These are phyloP conservation scores for Metschnikowia gruessii DNA, from an alignment of 805 yeast genomes.

Conservation along the genomic window DNA sequence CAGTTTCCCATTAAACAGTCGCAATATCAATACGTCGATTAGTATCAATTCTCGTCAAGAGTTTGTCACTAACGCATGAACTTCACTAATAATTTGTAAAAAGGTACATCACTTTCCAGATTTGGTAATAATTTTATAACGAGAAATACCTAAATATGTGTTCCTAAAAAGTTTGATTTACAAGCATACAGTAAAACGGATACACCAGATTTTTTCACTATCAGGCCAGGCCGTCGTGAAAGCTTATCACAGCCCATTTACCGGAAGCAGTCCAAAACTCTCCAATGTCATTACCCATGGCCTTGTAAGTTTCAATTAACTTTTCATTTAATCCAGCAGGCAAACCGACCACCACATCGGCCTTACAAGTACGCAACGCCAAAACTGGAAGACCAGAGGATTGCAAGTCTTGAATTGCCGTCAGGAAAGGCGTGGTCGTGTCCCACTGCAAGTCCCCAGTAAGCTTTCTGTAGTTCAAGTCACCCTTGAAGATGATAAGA, in stretches of 20 bases:
- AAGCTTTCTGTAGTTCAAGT: constrained; percentile 89
- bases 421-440: constrained; percentile 66
- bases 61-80: too few species aligned
- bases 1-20: too few species aligned
- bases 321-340: constrained; percentile 68
- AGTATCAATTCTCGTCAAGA: too few species aligned
- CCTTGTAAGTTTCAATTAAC: constrained; percentile 58
- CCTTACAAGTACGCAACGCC: constrained; percentile 90
- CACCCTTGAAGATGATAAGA: constrained; percentile 88
- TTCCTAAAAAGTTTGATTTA: too few species aligned
- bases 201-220: not conserved
- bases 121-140: too few species aligned
- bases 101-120: too few species aligned
- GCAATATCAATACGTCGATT: too few species aligned
- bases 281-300: constrained; percentile 57
- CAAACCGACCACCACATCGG: constrained; percentile 91
- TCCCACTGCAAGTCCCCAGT: constrained; percentile 92
- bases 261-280: constrained; percentile 87
- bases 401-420: constrained; percentile 70
- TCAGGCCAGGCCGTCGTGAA: constrained; percentile 4
- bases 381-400: constrained; percentile 57
- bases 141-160: too few species aligned
- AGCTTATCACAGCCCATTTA: constrained; percentile 81
- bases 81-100: too few species aligned
- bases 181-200: too few species aligned